Evolutionary conservation across 805 yeast genomes (phyloP), one percentile per base, ranked within the genome.

Genomic region (Kazachstania martiniae): DNA sequence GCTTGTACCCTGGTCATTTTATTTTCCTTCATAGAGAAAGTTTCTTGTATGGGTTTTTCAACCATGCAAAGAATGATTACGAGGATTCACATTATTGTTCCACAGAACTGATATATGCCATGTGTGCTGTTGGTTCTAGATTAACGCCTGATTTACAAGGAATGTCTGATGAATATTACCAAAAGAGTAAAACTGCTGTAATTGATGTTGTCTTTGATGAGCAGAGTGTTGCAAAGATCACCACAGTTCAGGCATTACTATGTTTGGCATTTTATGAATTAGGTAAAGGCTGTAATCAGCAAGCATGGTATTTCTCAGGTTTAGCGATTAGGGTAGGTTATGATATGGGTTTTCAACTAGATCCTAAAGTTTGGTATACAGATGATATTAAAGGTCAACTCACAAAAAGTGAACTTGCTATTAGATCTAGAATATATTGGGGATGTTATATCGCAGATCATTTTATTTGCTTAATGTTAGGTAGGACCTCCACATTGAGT

Each of bases 401-500:
- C 29, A 58, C 65, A n/a, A 62, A 65, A 21, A 62, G 73, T 31
- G 77, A 73, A 41, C 59, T 68, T 12, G 72, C 67, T 25, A 72
- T 75, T 34, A 60, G 79, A 36, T 65, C 74, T 31, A 57, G 83
- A 36, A 70, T 75, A 8, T 72, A 70, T 47, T 75, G 83, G 83
- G 82, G 82, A 3, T 66, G 75, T 31, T 75, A 68, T 48, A 57
- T 74, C 35, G 77, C 76, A 2, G 83, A 75, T 49, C 80, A 73
- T 46, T 70, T 74, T 42, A 70, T 74, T 22, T 68, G 77, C 45
- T 53, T 74, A 23, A 57, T 74, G 31, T 52, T 74, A 29, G 83
- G 83, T 3, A 54, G 80, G 32, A 77, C 79, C 0, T 66, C 77
- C 0, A 53, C 68, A 1, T 49, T 75, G 31, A 70, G 73, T 43